Conservation (phyloP, 306 rosid species). For the Abrus pulchellus region DNA sequence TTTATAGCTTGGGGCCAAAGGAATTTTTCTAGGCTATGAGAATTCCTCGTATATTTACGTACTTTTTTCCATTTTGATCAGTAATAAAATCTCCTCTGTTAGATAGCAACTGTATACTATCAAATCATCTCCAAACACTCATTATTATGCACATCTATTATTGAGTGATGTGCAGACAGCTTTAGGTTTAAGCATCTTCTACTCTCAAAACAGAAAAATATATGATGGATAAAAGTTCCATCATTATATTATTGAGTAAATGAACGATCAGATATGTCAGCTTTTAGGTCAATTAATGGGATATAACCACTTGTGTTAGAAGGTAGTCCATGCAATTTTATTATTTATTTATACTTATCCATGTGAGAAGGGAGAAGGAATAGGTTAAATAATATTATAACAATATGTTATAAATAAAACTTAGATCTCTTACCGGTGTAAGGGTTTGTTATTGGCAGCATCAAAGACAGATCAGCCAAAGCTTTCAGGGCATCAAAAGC, state of each 20-base stretch:
- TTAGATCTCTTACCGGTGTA: conserved; percentile 66
- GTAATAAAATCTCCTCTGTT: too few species aligned
- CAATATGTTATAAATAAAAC: conserved; percentile 38
- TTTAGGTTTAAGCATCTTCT: too few species aligned
- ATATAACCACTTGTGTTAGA: conserved; percentile 34
- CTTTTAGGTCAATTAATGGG: conserved; percentile 11
- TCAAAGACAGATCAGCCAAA: conserved; percentile 88
- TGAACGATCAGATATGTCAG: conserved; percentile 23
- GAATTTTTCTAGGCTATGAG: too few species aligned
- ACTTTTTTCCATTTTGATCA: too few species aligned
- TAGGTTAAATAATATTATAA: conserved; percentile 29
- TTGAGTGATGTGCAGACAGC: too few species aligned
- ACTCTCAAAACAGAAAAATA: not conserved
- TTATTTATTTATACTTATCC: conserved; percentile 31
- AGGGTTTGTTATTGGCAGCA: conserved; percentile 78
- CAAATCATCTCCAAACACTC: too few species aligned
- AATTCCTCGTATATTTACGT: too few species aligned
- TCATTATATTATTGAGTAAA: conserved; percentile 7
- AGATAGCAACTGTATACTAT: too few species aligned
- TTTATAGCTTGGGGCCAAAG: too few species aligned
- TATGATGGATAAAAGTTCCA: too few species aligned
- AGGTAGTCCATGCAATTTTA: conserved; percentile 35
- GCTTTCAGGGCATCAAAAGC: conserved; percentile 90
- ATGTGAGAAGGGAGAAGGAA: conserved; percentile 1
- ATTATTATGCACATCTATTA: too few species aligned